phyloP scores from a whole-genome alignment of 352 stramenopile species.

The Globisporangium irregulare region DNA sequence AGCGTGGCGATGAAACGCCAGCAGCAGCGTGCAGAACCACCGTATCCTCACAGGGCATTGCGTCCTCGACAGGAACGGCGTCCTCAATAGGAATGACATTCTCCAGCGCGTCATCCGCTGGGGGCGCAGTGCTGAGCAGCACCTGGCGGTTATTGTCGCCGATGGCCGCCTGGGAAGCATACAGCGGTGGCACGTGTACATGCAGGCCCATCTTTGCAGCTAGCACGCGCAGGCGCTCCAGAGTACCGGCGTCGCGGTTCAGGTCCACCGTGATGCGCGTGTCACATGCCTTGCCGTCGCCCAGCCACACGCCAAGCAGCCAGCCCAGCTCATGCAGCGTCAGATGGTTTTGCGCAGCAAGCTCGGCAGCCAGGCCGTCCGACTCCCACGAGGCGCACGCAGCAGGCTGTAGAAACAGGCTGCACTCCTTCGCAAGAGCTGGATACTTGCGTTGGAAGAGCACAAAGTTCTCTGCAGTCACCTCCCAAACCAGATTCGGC shows the following conservation, averaged over 20 bases:
- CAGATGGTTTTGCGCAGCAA: conserved; percentile 10
- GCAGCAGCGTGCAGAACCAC: conserved; percentile 1
- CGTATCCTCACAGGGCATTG: conserved; percentile 5
- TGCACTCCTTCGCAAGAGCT: conserved; percentile 12
- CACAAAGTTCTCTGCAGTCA: conserved; percentile 12
- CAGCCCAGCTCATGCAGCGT: conserved; percentile 11
- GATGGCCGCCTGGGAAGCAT: conserved; percentile 5
- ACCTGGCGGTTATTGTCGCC: conserved; percentile 9
- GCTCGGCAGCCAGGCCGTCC: conserved; percentile 1
- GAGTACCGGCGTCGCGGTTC: conserved; percentile 9
- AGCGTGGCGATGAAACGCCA: conserved; percentile 4
- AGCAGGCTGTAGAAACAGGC: conserved; percentile 8
- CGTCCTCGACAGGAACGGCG: neutral
- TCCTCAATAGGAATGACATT: conserved; percentile 5
- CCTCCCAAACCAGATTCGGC: conserved; percentile 6
- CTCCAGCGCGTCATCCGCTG: conserved; percentile 4
- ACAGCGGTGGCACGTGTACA: conserved; percentile 4
- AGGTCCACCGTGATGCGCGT: conserved; percentile 11
- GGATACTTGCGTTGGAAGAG: conserved; percentile 10
- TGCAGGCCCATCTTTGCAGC: conserved; percentile 9
- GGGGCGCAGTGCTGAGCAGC: conserved; percentile 3
- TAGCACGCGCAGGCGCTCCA: conserved; percentile 8
- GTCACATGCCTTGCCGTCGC: conserved; percentile 6
- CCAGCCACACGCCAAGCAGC: conserved; percentile 9
- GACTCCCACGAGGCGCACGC: conserved; percentile 7